These are phyloP conservation scores for Solanum tarapatanum DNA, from an alignment of 257 asterid species.

Conservation along the genomic window DNA sequence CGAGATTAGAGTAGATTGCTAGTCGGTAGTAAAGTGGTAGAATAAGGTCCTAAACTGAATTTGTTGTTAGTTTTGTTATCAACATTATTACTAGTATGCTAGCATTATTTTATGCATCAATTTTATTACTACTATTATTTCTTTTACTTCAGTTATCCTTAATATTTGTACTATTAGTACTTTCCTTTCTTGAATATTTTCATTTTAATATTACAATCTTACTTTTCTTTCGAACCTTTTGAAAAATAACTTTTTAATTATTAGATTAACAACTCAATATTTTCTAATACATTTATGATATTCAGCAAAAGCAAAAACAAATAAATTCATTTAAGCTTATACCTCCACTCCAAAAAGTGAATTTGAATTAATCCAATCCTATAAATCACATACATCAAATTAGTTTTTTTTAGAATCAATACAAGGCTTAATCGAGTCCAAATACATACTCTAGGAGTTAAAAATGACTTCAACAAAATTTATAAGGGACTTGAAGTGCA, in stretches of 20 bases:
- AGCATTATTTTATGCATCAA: not conserved
- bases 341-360: not conserved
- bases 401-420: too few species aligned
- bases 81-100: not conserved
- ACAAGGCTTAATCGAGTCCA: not conserved
- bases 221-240: not conserved
- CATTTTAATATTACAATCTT: too few species aligned
- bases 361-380: not conserved
- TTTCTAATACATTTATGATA: not conserved
- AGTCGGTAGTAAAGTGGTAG: not conserved
- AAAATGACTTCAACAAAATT: not conserved
- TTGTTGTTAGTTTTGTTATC: rapidly evolving
- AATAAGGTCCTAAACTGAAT: not conserved
- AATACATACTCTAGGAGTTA: not conserved
- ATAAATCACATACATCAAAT: not conserved
- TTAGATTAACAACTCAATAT: too few species aligned
- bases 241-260: too few species aligned
- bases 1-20: not conserved
- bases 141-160: too few species aligned
- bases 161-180: too few species aligned
- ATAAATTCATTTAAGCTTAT: not conserved
- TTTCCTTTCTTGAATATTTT: too few species aligned
- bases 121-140: too few species aligned
- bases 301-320: too few species aligned
- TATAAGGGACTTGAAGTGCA: not conserved